A percentile compares a stretch with the other conserved stretches of the same genome.
phyloP scores from a whole-genome alignment of 345 rosid species.

The Raphanus raphanistrum region DNA sequence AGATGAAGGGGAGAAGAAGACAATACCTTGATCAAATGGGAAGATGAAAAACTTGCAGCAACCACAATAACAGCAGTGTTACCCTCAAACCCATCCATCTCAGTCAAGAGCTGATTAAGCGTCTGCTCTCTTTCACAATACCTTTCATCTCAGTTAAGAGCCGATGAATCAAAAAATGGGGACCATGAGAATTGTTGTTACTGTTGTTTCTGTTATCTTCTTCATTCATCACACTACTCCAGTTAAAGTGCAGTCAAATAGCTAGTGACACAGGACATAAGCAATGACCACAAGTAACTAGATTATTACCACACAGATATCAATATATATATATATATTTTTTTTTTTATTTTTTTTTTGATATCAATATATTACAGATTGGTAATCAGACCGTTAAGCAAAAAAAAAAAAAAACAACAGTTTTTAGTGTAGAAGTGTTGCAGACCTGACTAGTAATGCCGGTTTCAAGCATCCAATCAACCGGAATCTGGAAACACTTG shows the following conservation, averaged over 20 bases:
- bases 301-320: neutral
- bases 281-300: neutral
- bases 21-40: too few species aligned
- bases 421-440: neutral
- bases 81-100: too few species aligned
- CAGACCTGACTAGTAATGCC: conserved; percentile 86
- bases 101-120: too few species aligned
- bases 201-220: conserved; percentile 3
- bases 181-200: conserved; percentile 34
- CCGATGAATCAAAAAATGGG: conserved; percentile 8
- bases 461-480: conserved; percentile 92
- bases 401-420: neutral
- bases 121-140: too few species aligned
- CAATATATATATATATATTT: too few species aligned
- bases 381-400: neutral
- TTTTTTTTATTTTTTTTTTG: too few species aligned
- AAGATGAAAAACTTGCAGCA: too few species aligned
- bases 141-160: too few species aligned
- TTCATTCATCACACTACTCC: conserved; percentile 5
- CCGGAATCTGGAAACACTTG: conserved; percentile 72
- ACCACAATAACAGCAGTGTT: too few species aligned
- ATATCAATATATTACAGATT: too few species aligned
- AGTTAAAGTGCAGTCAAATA: conserved; percentile 14
- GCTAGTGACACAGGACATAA: neutral
- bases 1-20: too few species aligned